These are phyloP conservation scores for Botrytis cinerea DNA, from an alignment of 2,329 filamentous ascomycete species.

Conservation along the genomic window DNA sequence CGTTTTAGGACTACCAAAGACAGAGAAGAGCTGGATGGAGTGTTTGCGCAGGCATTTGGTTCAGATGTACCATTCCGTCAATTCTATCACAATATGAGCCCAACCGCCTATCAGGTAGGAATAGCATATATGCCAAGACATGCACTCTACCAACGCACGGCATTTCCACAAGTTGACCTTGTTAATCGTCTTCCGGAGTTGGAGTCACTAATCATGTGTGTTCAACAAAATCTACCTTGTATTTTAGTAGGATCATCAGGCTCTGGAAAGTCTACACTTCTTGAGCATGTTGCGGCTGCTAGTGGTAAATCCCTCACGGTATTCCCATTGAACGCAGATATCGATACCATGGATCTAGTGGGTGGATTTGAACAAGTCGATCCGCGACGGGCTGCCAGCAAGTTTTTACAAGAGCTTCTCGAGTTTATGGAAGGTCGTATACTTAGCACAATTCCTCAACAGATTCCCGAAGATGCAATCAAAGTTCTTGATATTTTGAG, in stretches of 20 bases:
- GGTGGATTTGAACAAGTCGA: slow-evolving; percentile 97
- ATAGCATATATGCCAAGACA: slow-evolving; percentile 70
- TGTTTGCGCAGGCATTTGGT: slow-evolving; percentile 69
- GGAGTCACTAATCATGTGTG: slow-evolving; percentile 84
- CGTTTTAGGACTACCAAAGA: slow-evolving; percentile 78
- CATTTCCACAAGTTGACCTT: slow-evolving; percentile 53
- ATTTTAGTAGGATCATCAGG: slow-evolving; percentile 86
- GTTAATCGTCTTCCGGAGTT: slow-evolving; percentile 67
- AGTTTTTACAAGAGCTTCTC: slow-evolving; percentile 56
- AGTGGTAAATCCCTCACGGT: slow-evolving; percentile 76
- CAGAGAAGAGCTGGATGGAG: slow-evolving; percentile 59
- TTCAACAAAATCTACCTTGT: slow-evolving; percentile 84
- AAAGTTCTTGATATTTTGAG: slow-evolving; percentile 55
- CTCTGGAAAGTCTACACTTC: slow-evolving; percentile 79
- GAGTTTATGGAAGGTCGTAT: slow-evolving; percentile 54
- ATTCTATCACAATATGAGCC: slow-evolving; percentile 70
- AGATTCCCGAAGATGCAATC: slow-evolving; percentile 51
- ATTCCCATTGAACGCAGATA: slow-evolving; percentile 89
- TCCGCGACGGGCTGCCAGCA: slow-evolving; percentile 69
- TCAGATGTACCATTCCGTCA: slow-evolving; percentile 51
- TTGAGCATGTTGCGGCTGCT: slow-evolving; percentile 78
- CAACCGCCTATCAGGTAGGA: slow-evolving; percentile 73
- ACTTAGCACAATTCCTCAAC: slow-evolving; percentile 51
- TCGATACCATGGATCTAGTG: slow-evolving; percentile 95
- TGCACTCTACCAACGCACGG: slow-evolving; percentile 51